phyloP scores from a whole-genome alignment of 2,329 filamentous ascomycete species.

The Botrytis deweyae region DNA sequence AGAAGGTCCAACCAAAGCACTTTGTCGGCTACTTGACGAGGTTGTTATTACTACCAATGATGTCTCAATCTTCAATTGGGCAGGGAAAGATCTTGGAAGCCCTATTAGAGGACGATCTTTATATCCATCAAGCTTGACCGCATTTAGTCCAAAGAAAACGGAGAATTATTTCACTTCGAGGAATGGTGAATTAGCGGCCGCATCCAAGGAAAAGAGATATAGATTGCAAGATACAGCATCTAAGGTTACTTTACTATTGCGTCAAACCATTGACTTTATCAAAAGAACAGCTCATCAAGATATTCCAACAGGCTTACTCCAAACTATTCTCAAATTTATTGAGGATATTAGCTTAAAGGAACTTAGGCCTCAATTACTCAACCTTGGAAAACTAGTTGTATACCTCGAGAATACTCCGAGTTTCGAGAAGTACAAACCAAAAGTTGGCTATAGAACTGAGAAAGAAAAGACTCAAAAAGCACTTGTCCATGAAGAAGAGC shows the following conservation, averaged over 20 bases:
- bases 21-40: conserved; percentile 39
- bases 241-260: conserved; percentile 33
- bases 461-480: conserved; percentile 4
- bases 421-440: conserved; percentile 22
- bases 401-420: conserved; percentile 19
- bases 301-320: conserved; percentile 35
- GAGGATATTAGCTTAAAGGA: conserved; percentile 9
- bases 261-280: conserved; percentile 33
- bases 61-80: conserved; percentile 42
- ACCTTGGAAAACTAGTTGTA: conserved; percentile 23
- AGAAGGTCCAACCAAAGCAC: conserved; percentile 39
- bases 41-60: conserved; percentile 39
- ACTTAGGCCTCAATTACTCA: conserved; percentile 21
- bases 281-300: conserved; percentile 33
- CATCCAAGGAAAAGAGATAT: conserved; percentile 33
- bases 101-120: conserved; percentile 39
- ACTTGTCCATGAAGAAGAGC: neutral
- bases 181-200: conserved; percentile 28
- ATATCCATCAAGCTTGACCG: conserved; percentile 38
- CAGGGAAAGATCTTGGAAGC: conserved; percentile 38
- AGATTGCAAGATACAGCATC: conserved; percentile 35
- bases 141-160: conserved; percentile 31
- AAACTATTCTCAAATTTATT: conserved; percentile 30
- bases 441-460: neutral
- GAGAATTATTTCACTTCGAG: conserved; percentile 28